Evolutionary conservation across 306 rosid species (phyloP).

Genomic region (Fragaria vesca): DNA sequence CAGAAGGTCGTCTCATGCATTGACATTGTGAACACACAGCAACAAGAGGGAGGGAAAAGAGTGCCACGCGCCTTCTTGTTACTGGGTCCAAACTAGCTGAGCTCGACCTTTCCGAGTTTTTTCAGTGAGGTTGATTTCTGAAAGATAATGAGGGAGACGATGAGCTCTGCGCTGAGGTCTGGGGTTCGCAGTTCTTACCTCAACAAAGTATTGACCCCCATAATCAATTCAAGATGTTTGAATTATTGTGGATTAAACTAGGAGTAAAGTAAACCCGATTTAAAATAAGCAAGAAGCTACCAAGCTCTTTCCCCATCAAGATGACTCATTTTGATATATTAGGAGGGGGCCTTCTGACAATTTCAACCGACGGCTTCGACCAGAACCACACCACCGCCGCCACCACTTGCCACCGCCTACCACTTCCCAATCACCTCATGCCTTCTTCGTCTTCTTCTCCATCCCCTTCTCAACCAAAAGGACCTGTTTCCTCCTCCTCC

Average conservation of each 20-base stretch:
- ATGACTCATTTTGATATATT: background rate
- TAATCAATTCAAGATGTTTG: background rate
- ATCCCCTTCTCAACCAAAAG: background rate
- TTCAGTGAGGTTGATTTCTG: background rate
- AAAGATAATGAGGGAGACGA: background rate
- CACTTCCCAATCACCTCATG: conserved; percentile 20
- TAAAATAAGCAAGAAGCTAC: conserved; percentile 1
- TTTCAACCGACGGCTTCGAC: background rate
- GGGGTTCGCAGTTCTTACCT: background rate
- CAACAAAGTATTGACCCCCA: background rate
- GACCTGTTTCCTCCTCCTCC: background rate
- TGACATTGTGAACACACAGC: conserved; percentile 8
- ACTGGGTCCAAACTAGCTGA: background rate
- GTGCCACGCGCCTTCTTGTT: background rate
- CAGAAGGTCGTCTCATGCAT: conserved; percentile 13
- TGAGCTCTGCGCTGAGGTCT: background rate
- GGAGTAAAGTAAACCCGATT: background rate
- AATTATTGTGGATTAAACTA: conserved; percentile 2
- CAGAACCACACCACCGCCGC: background rate
- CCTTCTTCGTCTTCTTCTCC: conserved; percentile 14
- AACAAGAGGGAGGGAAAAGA: background rate
- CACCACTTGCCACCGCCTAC: background rate
- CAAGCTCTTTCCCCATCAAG: conserved; percentile 3
- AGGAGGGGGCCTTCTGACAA: background rate
- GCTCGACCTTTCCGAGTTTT: background rate